phyloP scores from a whole-genome alignment of 352 stramenopile genomes.

The Phytophthora constricta region DNA sequence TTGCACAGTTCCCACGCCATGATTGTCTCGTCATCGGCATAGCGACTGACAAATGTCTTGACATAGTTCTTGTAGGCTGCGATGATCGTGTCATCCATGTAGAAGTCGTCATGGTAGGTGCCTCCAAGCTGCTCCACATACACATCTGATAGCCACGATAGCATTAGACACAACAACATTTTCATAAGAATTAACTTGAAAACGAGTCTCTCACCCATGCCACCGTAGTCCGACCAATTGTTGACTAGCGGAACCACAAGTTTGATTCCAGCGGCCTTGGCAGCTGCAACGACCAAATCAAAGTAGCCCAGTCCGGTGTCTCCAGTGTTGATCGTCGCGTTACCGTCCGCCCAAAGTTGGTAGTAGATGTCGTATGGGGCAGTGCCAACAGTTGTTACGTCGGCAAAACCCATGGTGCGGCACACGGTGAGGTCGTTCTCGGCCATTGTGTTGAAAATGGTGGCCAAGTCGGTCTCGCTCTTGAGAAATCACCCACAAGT shows the following conservation, averaged over 20 bases:
- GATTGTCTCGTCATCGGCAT: constrained; percentile 33
- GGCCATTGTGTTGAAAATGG: constrained; percentile 21
- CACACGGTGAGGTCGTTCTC: constrained; percentile 21
- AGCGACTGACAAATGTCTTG: constrained; percentile 32
- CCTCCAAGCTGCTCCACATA: constrained; percentile 39
- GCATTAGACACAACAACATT: background rate
- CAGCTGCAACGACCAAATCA: constrained; percentile 16
- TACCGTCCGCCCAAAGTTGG: constrained; percentile 15
- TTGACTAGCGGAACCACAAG: constrained; percentile 25
- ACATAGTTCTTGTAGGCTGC: constrained; percentile 42
- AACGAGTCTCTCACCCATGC: constrained; percentile 10
- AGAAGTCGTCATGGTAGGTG: constrained; percentile 44
- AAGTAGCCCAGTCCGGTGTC: constrained; percentile 16
- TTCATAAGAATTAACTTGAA: background rate
- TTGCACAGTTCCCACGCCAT: constrained; percentile 39
- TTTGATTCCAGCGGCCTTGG: constrained; percentile 25
- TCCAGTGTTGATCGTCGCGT: constrained; percentile 19
- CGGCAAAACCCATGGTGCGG: constrained; percentile 14
- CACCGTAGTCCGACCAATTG: constrained; percentile 26
- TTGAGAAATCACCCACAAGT: background rate
- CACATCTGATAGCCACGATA: constrained; percentile 15
- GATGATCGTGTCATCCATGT: constrained; percentile 39
- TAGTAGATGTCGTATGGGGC: constrained; percentile 10
- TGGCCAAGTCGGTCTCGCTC: constrained; percentile 14
- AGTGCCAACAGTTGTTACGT: constrained; percentile 4